Percentiles rank a stretch among this genome's conserved stretches.
phyloP scores from a whole-genome alignment of 2,329 filamentous ascomycete genomes.

The Aureobasidium musti region DNA sequence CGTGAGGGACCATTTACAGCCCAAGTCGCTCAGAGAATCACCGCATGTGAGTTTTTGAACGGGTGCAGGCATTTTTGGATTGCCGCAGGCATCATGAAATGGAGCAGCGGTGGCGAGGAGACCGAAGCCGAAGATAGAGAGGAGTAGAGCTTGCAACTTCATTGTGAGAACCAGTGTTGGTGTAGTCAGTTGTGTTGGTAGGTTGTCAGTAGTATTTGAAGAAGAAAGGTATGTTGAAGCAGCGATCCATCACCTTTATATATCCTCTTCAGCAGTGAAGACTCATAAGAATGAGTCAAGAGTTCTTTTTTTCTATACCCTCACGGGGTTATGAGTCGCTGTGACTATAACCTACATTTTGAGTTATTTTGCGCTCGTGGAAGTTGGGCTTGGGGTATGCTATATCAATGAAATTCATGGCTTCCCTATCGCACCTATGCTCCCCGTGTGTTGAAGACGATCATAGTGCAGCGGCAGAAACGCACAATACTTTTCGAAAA shows the following conservation, averaged over 20 bases:
- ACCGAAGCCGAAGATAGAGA: background rate
- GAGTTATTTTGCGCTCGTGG: background rate
- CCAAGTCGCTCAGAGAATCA: background rate
- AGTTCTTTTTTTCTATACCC: background rate
- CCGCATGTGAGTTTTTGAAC: background rate
- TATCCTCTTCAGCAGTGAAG: background rate
- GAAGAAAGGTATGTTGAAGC: background rate
- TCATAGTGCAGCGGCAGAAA: too few relatives aligned
- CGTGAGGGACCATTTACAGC: too few relatives aligned
- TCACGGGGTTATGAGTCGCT: background rate
- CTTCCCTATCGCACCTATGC: too few relatives aligned
- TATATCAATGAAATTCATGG: background rate
- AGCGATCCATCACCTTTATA: background rate
- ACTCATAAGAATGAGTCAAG: background rate
- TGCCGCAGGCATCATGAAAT: background rate
- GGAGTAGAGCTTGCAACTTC: background rate
- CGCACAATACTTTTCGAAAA: too few relatives aligned
- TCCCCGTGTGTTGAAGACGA: too few relatives aligned
- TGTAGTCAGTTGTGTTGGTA: background rate
- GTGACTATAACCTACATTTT: background rate
- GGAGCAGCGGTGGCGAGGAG: background rate
- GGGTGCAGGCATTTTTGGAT: background rate
- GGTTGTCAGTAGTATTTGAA: background rate
- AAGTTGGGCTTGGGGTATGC: background rate
- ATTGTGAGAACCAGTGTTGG: background rate